phyloP scores from a whole-genome alignment of 345 rosid species.

The Ceriops zippeliana region DNA sequence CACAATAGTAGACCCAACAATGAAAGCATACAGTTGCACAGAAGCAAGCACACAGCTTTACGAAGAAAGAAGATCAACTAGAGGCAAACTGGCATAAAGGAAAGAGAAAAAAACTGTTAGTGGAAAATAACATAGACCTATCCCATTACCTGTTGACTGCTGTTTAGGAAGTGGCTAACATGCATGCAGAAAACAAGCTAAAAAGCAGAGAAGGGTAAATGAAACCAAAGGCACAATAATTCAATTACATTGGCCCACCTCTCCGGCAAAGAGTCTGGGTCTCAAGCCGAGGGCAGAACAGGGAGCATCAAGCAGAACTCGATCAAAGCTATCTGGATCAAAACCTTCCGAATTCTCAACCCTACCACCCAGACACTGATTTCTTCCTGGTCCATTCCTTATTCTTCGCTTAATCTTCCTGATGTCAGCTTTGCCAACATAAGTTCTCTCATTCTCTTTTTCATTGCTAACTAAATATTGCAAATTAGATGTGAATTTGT shows the following conservation, averaged over 20 bases:
- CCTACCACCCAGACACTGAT: conserved; percentile 68
- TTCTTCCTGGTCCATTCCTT: conserved; percentile 93
- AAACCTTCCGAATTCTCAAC: conserved; percentile 81
- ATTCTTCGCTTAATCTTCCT: conserved; percentile 67
- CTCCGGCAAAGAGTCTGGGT: conserved; percentile 81
- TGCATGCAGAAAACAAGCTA: not conserved
- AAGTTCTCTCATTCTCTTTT: conserved; percentile 46
- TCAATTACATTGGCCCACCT: conserved; percentile 45
- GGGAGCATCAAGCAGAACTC: conserved; percentile 98
- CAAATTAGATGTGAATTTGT: conserved; percentile 27
- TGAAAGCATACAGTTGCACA: not conserved
- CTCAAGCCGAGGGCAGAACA: conserved; percentile 99
- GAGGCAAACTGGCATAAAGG: not conserved
- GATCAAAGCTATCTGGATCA: conserved; percentile 75
- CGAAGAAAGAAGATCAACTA: not conserved
- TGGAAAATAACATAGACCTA: too few relatives aligned
- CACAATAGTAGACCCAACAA: not conserved
- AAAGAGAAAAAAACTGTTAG: not conserved
- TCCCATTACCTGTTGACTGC: too few relatives aligned
- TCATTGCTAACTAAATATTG: conserved; percentile 51
- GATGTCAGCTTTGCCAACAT: conserved; percentile 58
- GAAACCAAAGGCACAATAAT: not conserved
- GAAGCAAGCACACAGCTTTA: conserved; percentile 1
- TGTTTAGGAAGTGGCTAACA: too few relatives aligned
- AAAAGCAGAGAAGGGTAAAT: not conserved